Evolutionary conservation across 805 yeast species (phyloP), one percentile per base, ranked within the genome.

Genomic region (Candida hispaniensis): DNA sequence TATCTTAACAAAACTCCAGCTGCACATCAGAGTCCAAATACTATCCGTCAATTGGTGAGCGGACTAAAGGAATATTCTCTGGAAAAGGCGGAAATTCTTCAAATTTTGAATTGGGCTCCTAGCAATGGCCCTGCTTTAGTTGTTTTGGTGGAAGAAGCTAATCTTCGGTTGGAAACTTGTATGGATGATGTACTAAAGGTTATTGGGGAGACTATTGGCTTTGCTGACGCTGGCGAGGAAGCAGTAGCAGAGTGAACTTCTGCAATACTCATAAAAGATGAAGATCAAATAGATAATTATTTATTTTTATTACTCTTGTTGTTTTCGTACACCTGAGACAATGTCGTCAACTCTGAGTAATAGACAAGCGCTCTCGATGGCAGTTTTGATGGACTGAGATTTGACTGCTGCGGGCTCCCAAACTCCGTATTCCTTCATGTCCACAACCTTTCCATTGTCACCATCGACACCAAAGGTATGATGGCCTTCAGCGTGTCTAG

Each of bases 351-450:
- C 98, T 52, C 98, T 78, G 55, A 91, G 67, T 51, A 91, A 66
- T 64, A 91, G 66, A 57, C 95, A 80, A 10, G 98, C 96, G 66
- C 93, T 79, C 63, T 91, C 99, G 45, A 91, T 80, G 20, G 94
- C 94, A n/a, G 98, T 91, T 66, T 91, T 91, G 47, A 88, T 78
- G 45, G 93, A 78, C 64, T 91, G 99, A 56, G 81, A 93, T 63
- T 91, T 91, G 60, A 91, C 82, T 32, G 82, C 96, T 63, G 88
- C 96, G 12, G 99, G 99, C 64, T 91, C 99, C 98, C 98, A 91
- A 45, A 91, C 79, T 17, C 99, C 98, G 58, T 85, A 88, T 17
- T 73, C 78, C 45, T 79, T 73, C 99, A 91, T 91, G 55, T 91
- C 96, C 16, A 81, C 96, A 40, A 91, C 71, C 60, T 80, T 83